These are phyloP conservation scores for Arctium lappa DNA, from an alignment of 129 eudicot species.

Conservation along the genomic window DNA sequence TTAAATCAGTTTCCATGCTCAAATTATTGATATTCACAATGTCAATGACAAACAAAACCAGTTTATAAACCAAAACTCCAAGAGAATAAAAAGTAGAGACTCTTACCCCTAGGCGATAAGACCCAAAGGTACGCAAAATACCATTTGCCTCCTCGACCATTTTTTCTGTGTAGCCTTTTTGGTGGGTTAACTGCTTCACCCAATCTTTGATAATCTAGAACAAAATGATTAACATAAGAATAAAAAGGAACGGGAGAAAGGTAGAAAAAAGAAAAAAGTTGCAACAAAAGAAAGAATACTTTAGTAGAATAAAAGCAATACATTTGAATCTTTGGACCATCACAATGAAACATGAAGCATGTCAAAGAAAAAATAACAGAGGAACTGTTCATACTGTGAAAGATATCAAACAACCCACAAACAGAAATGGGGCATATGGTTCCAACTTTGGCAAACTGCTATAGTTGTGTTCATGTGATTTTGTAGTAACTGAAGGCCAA, in stretches of 20 bases:
- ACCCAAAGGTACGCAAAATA: conserved; percentile 40
- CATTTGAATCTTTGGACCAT: neutral
- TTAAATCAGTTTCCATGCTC: neutral
- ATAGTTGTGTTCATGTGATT: neutral
- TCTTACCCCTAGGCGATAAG: conserved; percentile 42
- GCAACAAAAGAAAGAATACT: neutral
- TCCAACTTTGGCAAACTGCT: neutral
- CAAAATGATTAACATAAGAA: neutral
- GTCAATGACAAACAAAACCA: neutral
- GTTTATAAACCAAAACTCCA: conserved; percentile 2
- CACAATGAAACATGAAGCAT: conserved; percentile 12
- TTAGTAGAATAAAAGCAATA: neutral
- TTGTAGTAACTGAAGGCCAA: conserved; percentile 4
- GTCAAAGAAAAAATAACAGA: conserved; percentile 4
- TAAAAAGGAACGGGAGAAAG: neutral
- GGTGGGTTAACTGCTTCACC: conserved; percentile 41
- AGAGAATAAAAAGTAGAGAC: neutral
- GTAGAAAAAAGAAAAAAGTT: neutral
- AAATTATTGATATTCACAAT: neutral
- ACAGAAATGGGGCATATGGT: neutral
- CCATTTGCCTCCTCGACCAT: conserved; percentile 45
- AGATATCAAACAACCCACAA: neutral
- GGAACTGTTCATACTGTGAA: neutral
- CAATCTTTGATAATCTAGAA: conserved; percentile 38
- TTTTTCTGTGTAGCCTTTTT: conserved; percentile 38